Evolutionary conservation across 345 rosid genomes (phyloP).

Genomic region (Mallotus nudiflorus): DNA sequence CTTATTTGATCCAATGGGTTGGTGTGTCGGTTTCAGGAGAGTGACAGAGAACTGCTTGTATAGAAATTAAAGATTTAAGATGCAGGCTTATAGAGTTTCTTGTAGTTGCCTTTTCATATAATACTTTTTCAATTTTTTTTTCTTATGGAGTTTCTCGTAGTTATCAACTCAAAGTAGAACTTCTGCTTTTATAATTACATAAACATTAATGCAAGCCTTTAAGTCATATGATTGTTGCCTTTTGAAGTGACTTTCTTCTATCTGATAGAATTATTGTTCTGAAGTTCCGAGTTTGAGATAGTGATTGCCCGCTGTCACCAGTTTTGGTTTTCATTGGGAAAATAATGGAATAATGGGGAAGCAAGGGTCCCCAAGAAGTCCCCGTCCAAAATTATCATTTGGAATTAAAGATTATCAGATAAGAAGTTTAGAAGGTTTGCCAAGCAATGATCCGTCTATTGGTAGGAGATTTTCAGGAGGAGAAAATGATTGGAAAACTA

Average conservation of each 20-base stretch:
- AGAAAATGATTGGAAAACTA: slow-evolving; percentile 44
- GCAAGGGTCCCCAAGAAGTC: slow-evolving; percentile 52
- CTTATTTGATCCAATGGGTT: slow-evolving; percentile 30
- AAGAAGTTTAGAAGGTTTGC: slow-evolving; percentile 39
- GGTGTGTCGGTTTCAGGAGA: slow-evolving; percentile 37
- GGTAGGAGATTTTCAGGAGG: slow-evolving; percentile 59
- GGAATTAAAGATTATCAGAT: slow-evolving; percentile 41
- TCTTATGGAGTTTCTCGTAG: slow-evolving; percentile 1
- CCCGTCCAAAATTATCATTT: slow-evolving; percentile 29
- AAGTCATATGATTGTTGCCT: not conserved
- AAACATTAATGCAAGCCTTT: not conserved
- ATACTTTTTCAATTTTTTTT: not conserved
- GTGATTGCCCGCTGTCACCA: not conserved
- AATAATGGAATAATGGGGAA: slow-evolving; percentile 45
- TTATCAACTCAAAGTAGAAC: not conserved
- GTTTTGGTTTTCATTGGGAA: slow-evolving; percentile 18
- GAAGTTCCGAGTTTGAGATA: not conserved
- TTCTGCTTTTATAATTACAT: not conserved
- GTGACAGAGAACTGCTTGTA: slow-evolving; percentile 8
- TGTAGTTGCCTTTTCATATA: not conserved
- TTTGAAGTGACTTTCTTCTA: not conserved
- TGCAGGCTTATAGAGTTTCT: slow-evolving; percentile 15
- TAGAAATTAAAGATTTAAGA: slow-evolving; percentile 1
- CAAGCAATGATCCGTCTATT: slow-evolving; percentile 49
- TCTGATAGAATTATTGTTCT: not conserved